Evolutionary conservation across 768 basidiomycete genomes (phyloP), one percentile per base, ranked within the genome.

Genomic region (Kwoniella bestiolae): DNA sequence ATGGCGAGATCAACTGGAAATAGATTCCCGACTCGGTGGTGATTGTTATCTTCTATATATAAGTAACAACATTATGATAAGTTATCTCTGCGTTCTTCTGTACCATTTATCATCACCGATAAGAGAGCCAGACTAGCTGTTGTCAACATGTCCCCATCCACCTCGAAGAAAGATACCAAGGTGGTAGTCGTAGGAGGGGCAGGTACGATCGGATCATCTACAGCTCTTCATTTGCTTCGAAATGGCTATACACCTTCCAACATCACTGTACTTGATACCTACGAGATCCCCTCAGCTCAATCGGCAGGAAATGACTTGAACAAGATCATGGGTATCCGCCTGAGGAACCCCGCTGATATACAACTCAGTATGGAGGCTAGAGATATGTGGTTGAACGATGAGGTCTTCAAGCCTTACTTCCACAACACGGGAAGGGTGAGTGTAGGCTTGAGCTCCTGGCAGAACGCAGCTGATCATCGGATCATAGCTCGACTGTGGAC

Each of bases 121-220:
- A n/a, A n/a, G n/a, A n/a, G n/a, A n/a, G n/a, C n/a, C n/a, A n/a
- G n/a, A n/a, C n/a, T n/a, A n/a, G n/a, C n/a, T n/a, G n/a, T n/a
- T n/a, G n/a, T n/a, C n/a, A n/a, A n/a, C 18, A 49, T 35, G 47
- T 47, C 28, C 25, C 25, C 26, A 2, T 51, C 59, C 25, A 23
- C 16, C 3, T 60, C 59, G 50, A 46, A 41, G 12, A 41, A 29
- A 41, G 55, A 56, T 25, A 52, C 55, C n/a, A 57, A 41, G 47
- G 28, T 65, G 23, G 47, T 65, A 9, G 35, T 74, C 23, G 67
- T 77, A 12, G 71, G 71, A 18, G 75, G 75, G 26, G 70, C 62
- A 31, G 75, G 75, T 1, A 77, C 75, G 6, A 65, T 77, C 29
- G 76, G 76, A 2, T 65, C 62, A n/a, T 73, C 71, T 1, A 78